Base-by-base conservation (phyloP, 495 filamentous ascomycete species). In the Cryomyces minteri region DNA sequence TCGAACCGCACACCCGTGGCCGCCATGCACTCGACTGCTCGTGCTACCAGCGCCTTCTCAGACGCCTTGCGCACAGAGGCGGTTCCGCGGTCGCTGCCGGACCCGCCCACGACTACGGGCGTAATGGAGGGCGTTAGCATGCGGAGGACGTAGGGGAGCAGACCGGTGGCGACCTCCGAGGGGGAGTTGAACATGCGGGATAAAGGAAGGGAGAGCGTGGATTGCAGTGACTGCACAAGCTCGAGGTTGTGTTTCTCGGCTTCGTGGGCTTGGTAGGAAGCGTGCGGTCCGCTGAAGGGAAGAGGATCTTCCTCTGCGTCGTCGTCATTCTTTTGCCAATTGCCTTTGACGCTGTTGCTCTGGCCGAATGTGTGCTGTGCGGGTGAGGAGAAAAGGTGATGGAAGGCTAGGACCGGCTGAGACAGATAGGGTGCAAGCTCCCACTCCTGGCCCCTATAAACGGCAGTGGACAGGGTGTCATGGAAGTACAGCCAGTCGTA, bases 401-500 rank as follows among this genome's bases (percentile, higher is more conserved):
- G 92, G 60, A 94, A 94, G 5, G 84, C 90, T 0, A 95, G 72
- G 29, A 85, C 70, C 0, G 88, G 77, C 52, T 86, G 80, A 53
- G 77, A 80, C 46, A 95, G 73, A 60, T 98, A 98, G 0, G 82
- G 76, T 11, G 67, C 68, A 31, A 95, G 65, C 57, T 96, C 88
- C 79, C 87, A 95, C 39, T 90, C 87, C 58, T 94, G 86, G 41
- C 67, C 72, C 6, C 71, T 62, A 55, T 77, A 83, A 3, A 95
- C 65, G 44, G 76, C 74, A 1, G 76, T 73, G 5, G 82, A 88
- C 47, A 92, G 73, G 1, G 68, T 64, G 51, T 95, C 90, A 57
- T 94, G 83, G 60, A 98, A 96, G 61, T 88, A 71, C 45, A 98
- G 73, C 90, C 90, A 96, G 50, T 94, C 86, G 56, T 88, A 90